Evolutionary conservation across 768 basidiomycete species (phyloP), one percentile per base, ranked within the genome.

Genomic region (Amanita pseudoporphyria): DNA sequence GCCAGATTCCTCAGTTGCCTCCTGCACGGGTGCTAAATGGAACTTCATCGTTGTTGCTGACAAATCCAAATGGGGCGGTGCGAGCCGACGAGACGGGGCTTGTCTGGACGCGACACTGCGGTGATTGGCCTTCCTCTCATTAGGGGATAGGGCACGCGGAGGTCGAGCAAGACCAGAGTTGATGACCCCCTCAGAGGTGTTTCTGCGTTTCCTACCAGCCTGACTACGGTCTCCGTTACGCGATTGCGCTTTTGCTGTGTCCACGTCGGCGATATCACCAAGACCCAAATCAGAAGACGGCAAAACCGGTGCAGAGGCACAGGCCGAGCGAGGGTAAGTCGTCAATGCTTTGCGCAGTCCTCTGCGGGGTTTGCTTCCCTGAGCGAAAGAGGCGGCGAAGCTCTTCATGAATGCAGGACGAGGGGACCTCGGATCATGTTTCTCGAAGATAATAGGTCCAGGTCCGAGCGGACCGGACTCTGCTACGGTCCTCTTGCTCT

Each of bases 301-400:
- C 3, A 59, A 58, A 36, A 64, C 43, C 6, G 65, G 60, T 2
- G 67, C 66, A 13, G 67, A 65, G 1, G 69, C 71, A 48, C 70
- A 73, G 0, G 71, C 71, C 1, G 73, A 72, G 9, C 71, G 67
- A 33, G 71, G 71, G 51, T 67, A 71, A 1, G 61, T 55, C 1
- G 59, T 55, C 14, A 70, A 53, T 0, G 69, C 60, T 30, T 61
- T 64, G 14, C 56, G 54, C 6, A 70, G 56, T 26, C 57, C 58
- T 41, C 48, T 52, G 24, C 53, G 56, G 14, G 54, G 51, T 13
- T 59, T 16, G 16, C 18, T 50, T 16, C 49, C 49, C 24, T 52
- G 45, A 12, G 54, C 51, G 2, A 49, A 43, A 9, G 52, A 51
- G 21, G 52, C 49, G 12, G 50, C 59, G 14, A 55, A 52, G 26